phyloP scores from a whole-genome alignment of 2,329 filamentous ascomycete species.

The Grosmannia clavigera region DNA sequence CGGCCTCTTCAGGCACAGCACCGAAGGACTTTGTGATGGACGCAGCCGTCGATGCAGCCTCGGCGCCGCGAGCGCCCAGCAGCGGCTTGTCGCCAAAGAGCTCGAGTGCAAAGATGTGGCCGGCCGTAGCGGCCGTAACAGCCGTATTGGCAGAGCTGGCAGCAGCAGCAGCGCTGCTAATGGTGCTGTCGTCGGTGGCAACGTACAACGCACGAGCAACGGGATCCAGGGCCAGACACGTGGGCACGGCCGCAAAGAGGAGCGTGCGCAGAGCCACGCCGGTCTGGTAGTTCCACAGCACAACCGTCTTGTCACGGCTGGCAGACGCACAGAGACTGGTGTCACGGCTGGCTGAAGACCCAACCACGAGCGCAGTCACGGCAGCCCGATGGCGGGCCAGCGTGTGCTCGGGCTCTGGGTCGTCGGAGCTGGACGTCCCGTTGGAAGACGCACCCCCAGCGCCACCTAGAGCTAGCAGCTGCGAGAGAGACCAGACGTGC shows the following conservation, averaged over 20 bases:
- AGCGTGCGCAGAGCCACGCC: slow-evolving; percentile 69
- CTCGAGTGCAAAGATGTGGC: slow-evolving; percentile 57
- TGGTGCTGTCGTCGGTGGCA: slow-evolving; percentile 52
- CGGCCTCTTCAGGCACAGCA: slow-evolving; percentile 49
- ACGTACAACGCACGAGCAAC: slow-evolving; percentile 73
- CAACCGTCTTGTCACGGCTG: slow-evolving; percentile 75
- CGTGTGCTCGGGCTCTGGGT: slow-evolving; percentile 60
- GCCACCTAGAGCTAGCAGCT: slow-evolving; percentile 46
- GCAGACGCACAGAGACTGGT: slow-evolving; percentile 76
- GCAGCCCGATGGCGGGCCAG: slow-evolving; percentile 66
- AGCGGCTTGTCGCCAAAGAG: slow-evolving; percentile 47
- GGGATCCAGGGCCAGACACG: slow-evolving; percentile 66
- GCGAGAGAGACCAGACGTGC: slow-evolving; percentile 78
- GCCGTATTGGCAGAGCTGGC: neutral
- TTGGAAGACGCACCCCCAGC: neutral
- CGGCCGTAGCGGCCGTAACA: neutral
- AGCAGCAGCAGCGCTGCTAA: neutral
- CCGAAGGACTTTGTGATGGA: slow-evolving; percentile 42
- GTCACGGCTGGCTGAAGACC: slow-evolving; percentile 47
- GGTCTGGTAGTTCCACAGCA: slow-evolving; percentile 85
- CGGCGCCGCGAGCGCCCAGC: slow-evolving; percentile 37
- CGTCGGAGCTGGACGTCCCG: slow-evolving; percentile 13
- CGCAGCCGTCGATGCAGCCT: slow-evolving; percentile 44
- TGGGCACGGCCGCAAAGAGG: slow-evolving; percentile 60
- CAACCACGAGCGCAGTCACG: slow-evolving; percentile 51